Conservation (phyloP, 129 eudicot genomes). For the Lactuca saligna region DNA sequence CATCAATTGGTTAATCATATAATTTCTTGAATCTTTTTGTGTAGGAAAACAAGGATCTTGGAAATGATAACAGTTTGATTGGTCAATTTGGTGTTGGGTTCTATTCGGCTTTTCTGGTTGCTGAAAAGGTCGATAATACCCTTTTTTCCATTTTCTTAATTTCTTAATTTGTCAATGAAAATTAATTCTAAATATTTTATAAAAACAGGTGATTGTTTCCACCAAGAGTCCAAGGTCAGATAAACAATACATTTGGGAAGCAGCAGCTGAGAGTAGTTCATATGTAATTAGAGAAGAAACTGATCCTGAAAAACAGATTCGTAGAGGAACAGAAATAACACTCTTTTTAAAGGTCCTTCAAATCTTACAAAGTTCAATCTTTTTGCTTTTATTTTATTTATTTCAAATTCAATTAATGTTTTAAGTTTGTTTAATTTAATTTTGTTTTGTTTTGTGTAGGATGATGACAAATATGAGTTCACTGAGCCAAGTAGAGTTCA, state of each 20-base stretch:
- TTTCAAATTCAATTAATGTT: background rate
- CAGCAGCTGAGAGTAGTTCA: constrained; percentile 80
- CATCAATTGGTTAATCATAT: background rate
- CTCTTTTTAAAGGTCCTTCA: constrained; percentile 69
- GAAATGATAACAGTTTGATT: constrained; percentile 81
- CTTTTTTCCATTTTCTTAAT: background rate
- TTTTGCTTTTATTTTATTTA: background rate
- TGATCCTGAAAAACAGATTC: constrained; percentile 72
- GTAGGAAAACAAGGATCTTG: constrained; percentile 89
- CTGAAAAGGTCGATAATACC: constrained; percentile 63
- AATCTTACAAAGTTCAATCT: constrained; percentile 8
- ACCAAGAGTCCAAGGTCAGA: constrained; percentile 89
- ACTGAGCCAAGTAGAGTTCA: constrained; percentile 79
- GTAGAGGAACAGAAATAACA: constrained; percentile 88
- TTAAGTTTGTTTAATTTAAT: background rate
- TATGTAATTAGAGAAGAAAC: constrained; percentile 78
- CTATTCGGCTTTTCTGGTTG: constrained; percentile 94
- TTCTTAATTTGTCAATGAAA: background rate
- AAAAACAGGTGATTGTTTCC: constrained; percentile 69
- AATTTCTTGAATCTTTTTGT: background rate
- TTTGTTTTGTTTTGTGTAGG: constrained; percentile 41
- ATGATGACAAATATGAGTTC: constrained; percentile 94
- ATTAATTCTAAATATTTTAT: constrained; percentile 7
- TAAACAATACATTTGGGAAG: constrained; percentile 91
- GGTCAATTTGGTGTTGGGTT: constrained; percentile 99